Evolutionary conservation across 2,329 filamentous ascomycete species (phyloP), one percentile per base, ranked within the genome.

Genomic region (Sphaceloma murrayae): DNA sequence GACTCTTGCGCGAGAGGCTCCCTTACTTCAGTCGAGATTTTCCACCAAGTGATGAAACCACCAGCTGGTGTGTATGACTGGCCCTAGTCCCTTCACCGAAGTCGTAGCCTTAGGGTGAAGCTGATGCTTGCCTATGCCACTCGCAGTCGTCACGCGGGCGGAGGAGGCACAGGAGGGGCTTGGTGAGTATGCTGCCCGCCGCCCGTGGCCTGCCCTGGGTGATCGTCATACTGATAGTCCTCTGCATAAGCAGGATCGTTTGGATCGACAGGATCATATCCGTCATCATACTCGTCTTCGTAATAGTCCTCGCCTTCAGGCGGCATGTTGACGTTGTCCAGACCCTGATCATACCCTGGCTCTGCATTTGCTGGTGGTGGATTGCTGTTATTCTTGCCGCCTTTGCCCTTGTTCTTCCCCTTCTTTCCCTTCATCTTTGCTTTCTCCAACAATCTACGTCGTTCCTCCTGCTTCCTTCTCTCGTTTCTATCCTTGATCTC

Each of bases 341-440:
- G 34, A 5, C 32, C 24, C 36, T 51, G 46, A 14, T 44, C 34
- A 17, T 44, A 34, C 18, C 19, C 19, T 5, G 34, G 22, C 14
- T 34, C 32, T 14, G 42, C 21, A 16, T 38, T 36, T 7, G 24
- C 21, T 17, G 47, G 19, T 22, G 47, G 43, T 13, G 24, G 18
- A 26, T 40, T 44, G 29, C 40, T 50, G 40, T 34, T 45, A 17
- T 45, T 44, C 26, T 48, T 50, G 34, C 27, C 30, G 40, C 74
- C 72, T 62, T 91, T 94, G 53, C 69, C 76, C 18, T 74, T 73
- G 67, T 94, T 95, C 69, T 85, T 94, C 40, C 80, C 81, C 66
- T 94, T 95, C 22, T 87, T 76, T 43, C 82, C 83, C 67, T 94
- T 94, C 68, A 87, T 85, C 67, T 94, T 94, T 16, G 88, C 87